Evolutionary conservation across 345 rosid genomes (phyloP), one percentile per base, ranked within the genome.

Genomic region (Bruguiera parviflora): DNA sequence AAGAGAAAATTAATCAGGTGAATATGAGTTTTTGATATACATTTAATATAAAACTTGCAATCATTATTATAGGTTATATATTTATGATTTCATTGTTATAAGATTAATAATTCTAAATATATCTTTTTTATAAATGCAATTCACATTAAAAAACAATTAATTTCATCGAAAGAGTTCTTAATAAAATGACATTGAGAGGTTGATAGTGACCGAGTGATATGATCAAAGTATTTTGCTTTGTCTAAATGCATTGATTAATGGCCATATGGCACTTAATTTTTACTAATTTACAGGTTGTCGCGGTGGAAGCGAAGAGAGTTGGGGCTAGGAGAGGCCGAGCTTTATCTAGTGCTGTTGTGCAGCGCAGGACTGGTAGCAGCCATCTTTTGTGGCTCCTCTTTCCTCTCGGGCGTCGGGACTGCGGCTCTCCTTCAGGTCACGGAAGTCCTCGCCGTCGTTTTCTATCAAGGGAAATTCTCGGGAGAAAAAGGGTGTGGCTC

Each of bases 401-500:
- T 90, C 57, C 63, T 84, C 13, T 85, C 89, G 0, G 96, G 80
- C 4, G 69, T 87, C 3, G 10, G 82, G 35, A 88, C 82, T 16
- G 77, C 92, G 1, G 79, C 77, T 9, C 77, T 80, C 2, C 79
- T 87, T 47, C 95, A 96, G 0, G 71, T 82, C 15, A 87, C 86
- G 18, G 91, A 90, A 80, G 63, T 86, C 52, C 79, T 92, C 1
- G 92, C 90, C 0, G 95, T 92, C 2, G 43, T 88, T 37, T 84
- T 87, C 82, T 92, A 35, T 77, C 65, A 78, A 15, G 95, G 88
- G 68, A 88, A 76, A 20, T 92, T 92, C 74, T 78, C 73, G 58
- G 80, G 71, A 13, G 96, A 88, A 66, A 66, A 92, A 88, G 37
- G 92, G 86, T 0, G 84, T 90, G 51, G 73, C 96, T 39, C 95